These are phyloP conservation scores for Aspergillus ruber DNA, from an alignment of 2,329 filamentous ascomycete species.

Conservation along the genomic window DNA sequence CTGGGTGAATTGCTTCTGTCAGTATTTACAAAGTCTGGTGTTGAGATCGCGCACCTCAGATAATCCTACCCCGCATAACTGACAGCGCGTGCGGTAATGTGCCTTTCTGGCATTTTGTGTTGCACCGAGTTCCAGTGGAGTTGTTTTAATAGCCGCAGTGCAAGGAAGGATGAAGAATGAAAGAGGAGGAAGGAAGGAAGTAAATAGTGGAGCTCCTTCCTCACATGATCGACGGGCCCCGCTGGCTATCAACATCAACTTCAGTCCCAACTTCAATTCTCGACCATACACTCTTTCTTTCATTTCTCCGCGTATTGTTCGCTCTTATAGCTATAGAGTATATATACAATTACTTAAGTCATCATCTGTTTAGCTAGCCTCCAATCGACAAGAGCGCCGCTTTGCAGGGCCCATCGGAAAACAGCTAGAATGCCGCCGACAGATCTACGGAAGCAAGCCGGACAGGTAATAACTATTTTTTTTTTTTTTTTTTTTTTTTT, in stretches of 20 bases:
- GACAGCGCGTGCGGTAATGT: background rate
- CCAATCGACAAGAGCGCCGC: too few species aligned
- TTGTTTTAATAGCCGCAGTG: background rate
- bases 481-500: too few species aligned
- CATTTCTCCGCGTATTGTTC: too few species aligned
- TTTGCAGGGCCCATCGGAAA: background rate
- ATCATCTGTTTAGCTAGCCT: too few species aligned
- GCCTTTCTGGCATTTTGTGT: background rate
- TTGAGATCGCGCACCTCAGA: background rate
- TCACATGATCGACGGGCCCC: background rate
- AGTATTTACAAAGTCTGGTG: background rate
- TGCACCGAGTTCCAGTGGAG: background rate
- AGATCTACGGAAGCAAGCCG: slow-evolving; percentile 25
- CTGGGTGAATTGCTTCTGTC: background rate
- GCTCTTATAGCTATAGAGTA: too few species aligned
- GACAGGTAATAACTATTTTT: slow-evolving; percentile 32
- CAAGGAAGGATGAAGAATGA: background rate
- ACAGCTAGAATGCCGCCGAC: slow-evolving; percentile 13
- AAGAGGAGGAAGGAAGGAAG: background rate
- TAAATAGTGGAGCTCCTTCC: background rate
- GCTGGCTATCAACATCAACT: background rate
- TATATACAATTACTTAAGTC: too few species aligned
- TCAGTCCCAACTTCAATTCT: too few species aligned
- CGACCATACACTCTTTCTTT: too few species aligned
- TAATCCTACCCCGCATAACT: background rate